Percentiles rank a stretch among this genome's conserved stretches.
Evolutionary conservation across 2,329 filamentous ascomycete genomes (phyloP).

Genomic region (Lecanoromycetidae sp.): DNA sequence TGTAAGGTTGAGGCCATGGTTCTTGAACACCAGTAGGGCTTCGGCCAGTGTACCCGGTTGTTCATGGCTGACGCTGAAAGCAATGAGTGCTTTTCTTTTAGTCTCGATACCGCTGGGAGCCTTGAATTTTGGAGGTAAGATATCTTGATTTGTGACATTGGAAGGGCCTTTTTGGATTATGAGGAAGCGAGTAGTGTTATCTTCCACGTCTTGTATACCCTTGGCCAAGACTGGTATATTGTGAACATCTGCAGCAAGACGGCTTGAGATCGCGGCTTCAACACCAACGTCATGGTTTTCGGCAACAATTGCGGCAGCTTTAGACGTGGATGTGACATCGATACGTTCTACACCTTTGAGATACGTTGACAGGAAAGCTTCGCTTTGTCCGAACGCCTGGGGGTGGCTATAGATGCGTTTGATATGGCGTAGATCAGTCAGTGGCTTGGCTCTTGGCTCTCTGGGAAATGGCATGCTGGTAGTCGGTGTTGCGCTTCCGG

Average conservation of each 20-base stretch:
- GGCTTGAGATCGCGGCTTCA: slow-evolving; percentile 67
- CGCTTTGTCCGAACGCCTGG: slow-evolving; percentile 90
- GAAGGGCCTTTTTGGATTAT: slow-evolving; percentile 23
- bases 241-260: slow-evolving; percentile 57
- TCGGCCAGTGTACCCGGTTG: slow-evolving; percentile 72
- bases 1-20: slow-evolving; percentile 65
- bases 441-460: slow-evolving; percentile 32
- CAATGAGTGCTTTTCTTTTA: slow-evolving; percentile 57
- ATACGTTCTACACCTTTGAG: slow-evolving; percentile 65
- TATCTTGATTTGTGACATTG: not conserved
- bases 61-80: slow-evolving; percentile 69
- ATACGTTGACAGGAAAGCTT: slow-evolving; percentile 55
- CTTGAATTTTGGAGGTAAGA: slow-evolving; percentile 16
- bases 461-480: slow-evolving; percentile 5
- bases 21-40: slow-evolving; percentile 66
- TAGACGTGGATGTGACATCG: slow-evolving; percentile 75
- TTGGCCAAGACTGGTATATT: slow-evolving; percentile 53
- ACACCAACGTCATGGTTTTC: slow-evolving; percentile 47
- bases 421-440: slow-evolving; percentile 47
- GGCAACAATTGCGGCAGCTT: slow-evolving; percentile 64
- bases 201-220: slow-evolving; percentile 36
- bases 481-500: slow-evolving; percentile 9
- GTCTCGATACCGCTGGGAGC: not conserved
- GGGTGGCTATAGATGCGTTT: slow-evolving; percentile 80
- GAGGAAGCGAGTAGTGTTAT: slow-evolving; percentile 38